These are phyloP conservation scores for Candida incommunis DNA, from an alignment of 805 yeast species.

Conservation along the genomic window DNA sequence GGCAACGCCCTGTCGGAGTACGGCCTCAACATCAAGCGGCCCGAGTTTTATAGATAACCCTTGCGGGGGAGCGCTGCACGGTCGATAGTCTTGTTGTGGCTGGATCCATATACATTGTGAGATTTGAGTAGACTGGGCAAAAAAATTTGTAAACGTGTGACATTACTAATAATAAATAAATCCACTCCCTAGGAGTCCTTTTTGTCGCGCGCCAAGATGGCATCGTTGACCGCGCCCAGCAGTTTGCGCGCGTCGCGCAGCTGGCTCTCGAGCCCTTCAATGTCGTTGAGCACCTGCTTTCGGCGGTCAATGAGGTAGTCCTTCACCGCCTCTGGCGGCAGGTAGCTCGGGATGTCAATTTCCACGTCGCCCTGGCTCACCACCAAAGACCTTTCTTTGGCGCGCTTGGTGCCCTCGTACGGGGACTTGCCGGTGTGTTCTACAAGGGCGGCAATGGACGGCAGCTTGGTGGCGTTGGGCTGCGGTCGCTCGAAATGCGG, in stretches of 20 bases:
- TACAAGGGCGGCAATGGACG: neutral
- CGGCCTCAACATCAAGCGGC: slow-evolving; percentile 78
- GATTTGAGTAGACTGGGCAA: no score
- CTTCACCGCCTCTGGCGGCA: neutral
- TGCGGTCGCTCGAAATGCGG: neutral
- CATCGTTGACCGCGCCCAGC: neutral
- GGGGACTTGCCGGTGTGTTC: slow-evolving; percentile 1
- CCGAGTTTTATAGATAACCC: slow-evolving; percentile 75
- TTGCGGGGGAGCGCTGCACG: no score
- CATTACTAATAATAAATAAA: no score
- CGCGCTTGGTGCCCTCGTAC: neutral
- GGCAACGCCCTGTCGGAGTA: slow-evolving; percentile 88
- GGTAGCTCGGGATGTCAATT: neutral
- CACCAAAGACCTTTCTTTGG: neutral
- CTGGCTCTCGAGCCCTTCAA: neutral
- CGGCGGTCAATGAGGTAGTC: neutral
- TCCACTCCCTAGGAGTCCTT: no score
- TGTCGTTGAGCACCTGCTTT: neutral
- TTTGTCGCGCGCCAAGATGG: no score
- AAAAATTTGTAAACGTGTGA: no score
- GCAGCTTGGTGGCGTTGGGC: neutral
- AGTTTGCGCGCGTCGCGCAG: neutral
- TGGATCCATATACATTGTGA: no score
- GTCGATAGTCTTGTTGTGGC: no score
- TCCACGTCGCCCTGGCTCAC: neutral